Percentiles rank a stretch among this genome's conserved stretches.
These are phyloP conservation scores for Collybiopsis luxurians DNA, from an alignment of 768 basidiomycete species.

Conservation along the genomic window DNA sequence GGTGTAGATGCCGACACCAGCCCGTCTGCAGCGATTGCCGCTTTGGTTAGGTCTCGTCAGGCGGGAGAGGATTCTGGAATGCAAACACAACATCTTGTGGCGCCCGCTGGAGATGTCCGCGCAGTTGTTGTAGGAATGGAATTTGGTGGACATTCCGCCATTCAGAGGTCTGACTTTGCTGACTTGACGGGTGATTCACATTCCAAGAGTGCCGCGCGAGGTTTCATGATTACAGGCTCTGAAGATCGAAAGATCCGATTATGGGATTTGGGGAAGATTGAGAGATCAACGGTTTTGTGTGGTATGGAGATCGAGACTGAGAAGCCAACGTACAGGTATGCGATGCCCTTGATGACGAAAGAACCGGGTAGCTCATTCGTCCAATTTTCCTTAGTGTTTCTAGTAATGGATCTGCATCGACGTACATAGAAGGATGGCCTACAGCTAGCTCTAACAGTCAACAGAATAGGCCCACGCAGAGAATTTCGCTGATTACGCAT, in stretches of 20 bases:
- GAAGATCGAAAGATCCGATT: slow-evolving; percentile 85
- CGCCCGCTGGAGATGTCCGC: slow-evolving; percentile 65
- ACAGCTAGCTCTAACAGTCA: slow-evolving; percentile 41
- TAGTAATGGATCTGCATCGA: slow-evolving; percentile 43
- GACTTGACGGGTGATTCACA: slow-evolving; percentile 39
- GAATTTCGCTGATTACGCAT: slow-evolving; percentile 74
- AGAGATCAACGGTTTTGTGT: slow-evolving; percentile 76
- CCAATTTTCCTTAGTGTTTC: slow-evolving; percentile 24
- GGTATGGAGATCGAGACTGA: slow-evolving; percentile 76
- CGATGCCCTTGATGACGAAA: slow-evolving; percentile 6
- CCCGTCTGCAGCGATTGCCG: slow-evolving; percentile 75
- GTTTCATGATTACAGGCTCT: slow-evolving; percentile 85
- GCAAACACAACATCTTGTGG: slow-evolving; percentile 29
- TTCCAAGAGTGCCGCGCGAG: slow-evolving; percentile 43
- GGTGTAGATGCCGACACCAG: slow-evolving; percentile 57
- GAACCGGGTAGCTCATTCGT: neutral
- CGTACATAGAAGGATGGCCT: slow-evolving; percentile 64
- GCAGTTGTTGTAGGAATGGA: slow-evolving; percentile 71
- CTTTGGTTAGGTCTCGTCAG: slow-evolving; percentile 72
- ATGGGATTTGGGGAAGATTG: slow-evolving; percentile 80
- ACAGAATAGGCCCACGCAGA: slow-evolving; percentile 66
- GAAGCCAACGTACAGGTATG: slow-evolving; percentile 73
- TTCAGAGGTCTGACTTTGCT: slow-evolving; percentile 50
- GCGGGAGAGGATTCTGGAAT: slow-evolving; percentile 26
- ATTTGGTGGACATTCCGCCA: slow-evolving; percentile 65